Evolutionary conservation across 108 stramenopile genomes (phyloP), one percentile per base, ranked within the genome.

Genomic region (Discostella stelligeroides): DNA sequence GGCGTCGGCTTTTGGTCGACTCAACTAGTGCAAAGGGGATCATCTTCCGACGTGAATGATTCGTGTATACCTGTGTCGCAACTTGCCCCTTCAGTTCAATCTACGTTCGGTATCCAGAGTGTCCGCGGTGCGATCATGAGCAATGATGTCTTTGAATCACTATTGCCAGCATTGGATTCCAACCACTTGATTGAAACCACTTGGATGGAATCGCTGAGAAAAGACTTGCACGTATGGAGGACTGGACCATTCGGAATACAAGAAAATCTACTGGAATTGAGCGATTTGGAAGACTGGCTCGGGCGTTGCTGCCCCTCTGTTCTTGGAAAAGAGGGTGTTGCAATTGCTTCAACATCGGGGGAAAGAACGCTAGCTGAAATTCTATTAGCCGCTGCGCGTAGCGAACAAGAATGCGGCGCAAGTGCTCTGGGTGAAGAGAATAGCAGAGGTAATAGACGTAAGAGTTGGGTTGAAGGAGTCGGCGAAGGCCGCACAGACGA

Each of bases 401-500:
- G 85, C 29, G 79, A 85, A 42, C 80, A 82, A 39, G 70, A 42
- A 10, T 58, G 66, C 29, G 84, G 70, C 14, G 66, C 80, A 37
- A 54, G 10, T 23, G 73, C 63, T 42, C 69, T 66, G 11, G 59
- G 38, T 58, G 81, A 67, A 13, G 63, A 62, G 43, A 62, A 42
- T 28, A 51, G 28, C 24, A 5, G n/a, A 45, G 63, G 55, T 8
- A 57, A 18, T 15, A 53, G 38, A 55, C 61, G 65, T 58, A 84
- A 88, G 51, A 83, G 83, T 27, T 95, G 94, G 94, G 75, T 88
- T 10, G 88, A 90, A 63, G 83, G 89, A 21, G 75, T 95, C 49
- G 94, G 94, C 12, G 91, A 95, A 76, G 94, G 87, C 9, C 81
- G 83, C 30, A 73, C 80, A 25, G 94, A 95, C 66, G 91, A 95